Conservation (phyloP, 441 rosid genomes). For the Lepidium campestre region DNA sequence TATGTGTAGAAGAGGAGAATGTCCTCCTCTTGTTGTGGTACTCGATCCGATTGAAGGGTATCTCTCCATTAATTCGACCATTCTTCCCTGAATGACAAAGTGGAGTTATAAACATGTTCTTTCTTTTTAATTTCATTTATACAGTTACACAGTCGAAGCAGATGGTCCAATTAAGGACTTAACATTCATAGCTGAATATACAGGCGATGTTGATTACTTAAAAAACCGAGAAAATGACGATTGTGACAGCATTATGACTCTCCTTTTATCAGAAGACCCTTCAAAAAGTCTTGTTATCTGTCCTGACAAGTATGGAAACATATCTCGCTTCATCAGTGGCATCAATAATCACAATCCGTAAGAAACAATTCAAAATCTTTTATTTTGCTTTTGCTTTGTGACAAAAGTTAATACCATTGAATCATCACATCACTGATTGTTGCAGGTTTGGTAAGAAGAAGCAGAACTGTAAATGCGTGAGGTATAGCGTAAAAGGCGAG, state of each 20-base stretch:
- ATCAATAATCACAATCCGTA: constrained; percentile 79
- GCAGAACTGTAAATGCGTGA: constrained; percentile 93
- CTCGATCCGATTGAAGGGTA: constrained; percentile 91
- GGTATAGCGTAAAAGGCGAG: constrained; percentile 76
- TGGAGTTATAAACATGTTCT: not conserved
- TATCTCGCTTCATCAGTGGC: constrained; percentile 83
- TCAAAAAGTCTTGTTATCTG: constrained; percentile 73
- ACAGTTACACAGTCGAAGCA: constrained; percentile 83
- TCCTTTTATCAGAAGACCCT: constrained; percentile 62
- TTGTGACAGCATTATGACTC: constrained; percentile 91
- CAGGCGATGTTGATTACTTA: constrained; percentile 82
- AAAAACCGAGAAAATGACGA: constrained; percentile 72
- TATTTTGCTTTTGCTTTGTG: not conserved
- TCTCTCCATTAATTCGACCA: constrained; percentile 6
- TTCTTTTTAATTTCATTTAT: not conserved
- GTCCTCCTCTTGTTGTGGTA: constrained; percentile 73
- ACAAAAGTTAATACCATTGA: not conserved
- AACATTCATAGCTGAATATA: constrained; percentile 77
- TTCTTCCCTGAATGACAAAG: not conserved
- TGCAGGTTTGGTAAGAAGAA: constrained; percentile 89
- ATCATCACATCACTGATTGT: constrained; percentile 1
- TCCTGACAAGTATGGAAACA: constrained; percentile 82
- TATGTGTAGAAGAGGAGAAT: constrained; percentile 69
- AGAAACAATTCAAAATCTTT: constrained; percentile 25
- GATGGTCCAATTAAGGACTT: constrained; percentile 76